Percentiles rank a stretch among this genome's conserved stretches.
Conservation (phyloP, 1,284 basidiomycete genomes). For the Trametes hirsuta region DNA sequence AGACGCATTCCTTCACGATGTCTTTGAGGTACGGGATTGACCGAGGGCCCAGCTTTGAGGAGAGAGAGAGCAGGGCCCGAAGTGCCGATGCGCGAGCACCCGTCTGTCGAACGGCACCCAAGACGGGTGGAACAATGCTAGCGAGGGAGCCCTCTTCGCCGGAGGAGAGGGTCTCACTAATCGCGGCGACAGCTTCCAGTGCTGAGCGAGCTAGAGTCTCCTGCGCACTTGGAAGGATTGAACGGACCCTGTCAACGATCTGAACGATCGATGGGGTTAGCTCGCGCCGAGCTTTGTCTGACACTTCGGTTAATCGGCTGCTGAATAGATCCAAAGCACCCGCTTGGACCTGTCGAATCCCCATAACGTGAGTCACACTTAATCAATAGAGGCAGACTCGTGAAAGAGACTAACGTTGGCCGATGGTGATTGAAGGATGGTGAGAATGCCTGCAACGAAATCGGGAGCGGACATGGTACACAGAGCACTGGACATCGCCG, state of each 20-base stretch:
- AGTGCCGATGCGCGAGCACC: conserved; percentile 47
- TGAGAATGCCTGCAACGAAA: conserved; percentile 57
- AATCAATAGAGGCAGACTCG: background rate
- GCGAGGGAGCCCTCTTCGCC: conserved; percentile 72
- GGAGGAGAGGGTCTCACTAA: conserved; percentile 58
- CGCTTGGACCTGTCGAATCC: conserved; percentile 51
- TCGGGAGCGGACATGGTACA: conserved; percentile 67
- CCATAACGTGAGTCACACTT: background rate
- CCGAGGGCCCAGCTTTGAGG: conserved; percentile 67
- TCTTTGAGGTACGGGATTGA: conserved; percentile 82
- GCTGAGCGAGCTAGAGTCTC: conserved; percentile 47
- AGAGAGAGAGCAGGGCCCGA: conserved; percentile 58
- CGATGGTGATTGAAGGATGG: conserved; percentile 58
- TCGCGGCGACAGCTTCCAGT: conserved; percentile 61
- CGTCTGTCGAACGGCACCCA: conserved; percentile 50
- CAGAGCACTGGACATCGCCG: conserved; percentile 52
- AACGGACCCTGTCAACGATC: conserved; percentile 55
- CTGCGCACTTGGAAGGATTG: conserved; percentile 47
- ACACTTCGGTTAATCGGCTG: conserved; percentile 66
- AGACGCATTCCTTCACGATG: conserved; percentile 64
- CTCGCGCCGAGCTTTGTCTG: conserved; percentile 57
- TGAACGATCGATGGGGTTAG: conserved; percentile 52
- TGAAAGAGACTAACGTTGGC: conserved; percentile 39
- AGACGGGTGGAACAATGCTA: conserved; percentile 58
- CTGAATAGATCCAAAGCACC: conserved; percentile 70